Evolutionary conservation across 768 basidiomycete genomes (phyloP), one percentile per base, ranked within the genome.

Genomic region (Leccinum olivaceopallidum): DNA sequence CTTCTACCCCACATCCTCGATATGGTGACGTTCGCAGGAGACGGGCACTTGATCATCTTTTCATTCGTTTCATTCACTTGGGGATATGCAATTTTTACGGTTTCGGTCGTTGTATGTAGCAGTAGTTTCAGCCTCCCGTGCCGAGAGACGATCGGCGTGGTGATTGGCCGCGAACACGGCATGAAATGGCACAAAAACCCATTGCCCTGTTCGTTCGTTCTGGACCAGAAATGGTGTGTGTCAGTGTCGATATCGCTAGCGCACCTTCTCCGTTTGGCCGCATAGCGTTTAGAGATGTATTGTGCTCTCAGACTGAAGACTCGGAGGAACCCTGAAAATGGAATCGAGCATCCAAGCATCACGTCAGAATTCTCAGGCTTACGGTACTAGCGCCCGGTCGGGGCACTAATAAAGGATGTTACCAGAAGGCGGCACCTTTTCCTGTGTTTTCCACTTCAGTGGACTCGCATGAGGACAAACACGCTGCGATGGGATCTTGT

Each of bases 1-100:
- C 59, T 34, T 52, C 57, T 57, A 61, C 60, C 68, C 57, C 66
- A 58, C 63, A 60, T 44, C 65, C 63, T 56, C 22, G 22, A 60
- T 59, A 60, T 24, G 48, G 65, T 4, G 34, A 48, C 37, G 22
- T 59, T 49, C 42, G 18, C 53, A 47, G 28, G 53, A 51, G 32
- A n/a, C 48, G 30, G 30, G 32, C 22, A 24, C 18, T 22, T 12
- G 4, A 48, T 8, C 14, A 42, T 32, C 50, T 5, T 55, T 50
- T 34, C 10, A 30, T 52, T 42, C 0, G 26, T 37, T 26, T 53
- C 32, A 24, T 36, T 42, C 12, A 28, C 52, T 58, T 20, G 16
- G 8, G 8, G 58, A 50, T 26, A 48, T 55, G n/a, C 30, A 52
- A 28, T 34, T 49, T 49, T 47, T 53, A 55, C 22, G 34, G 61